Conservation (phyloP, 2,329 filamentous ascomycete genomes). For the Zarea fungicola region DNA sequence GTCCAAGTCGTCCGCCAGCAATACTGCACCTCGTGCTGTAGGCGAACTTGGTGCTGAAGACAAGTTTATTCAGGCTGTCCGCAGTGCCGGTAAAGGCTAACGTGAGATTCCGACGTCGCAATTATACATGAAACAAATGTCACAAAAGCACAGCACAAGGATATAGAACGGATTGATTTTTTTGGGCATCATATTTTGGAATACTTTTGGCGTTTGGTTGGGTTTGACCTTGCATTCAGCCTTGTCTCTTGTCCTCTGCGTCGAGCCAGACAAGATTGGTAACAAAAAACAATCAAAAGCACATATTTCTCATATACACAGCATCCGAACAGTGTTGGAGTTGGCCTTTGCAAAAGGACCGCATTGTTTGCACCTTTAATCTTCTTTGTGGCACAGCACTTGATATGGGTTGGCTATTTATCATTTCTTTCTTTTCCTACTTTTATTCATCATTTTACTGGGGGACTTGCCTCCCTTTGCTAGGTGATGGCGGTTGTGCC, state of each 20-base stretch:
- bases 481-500: background rate
- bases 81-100: slow-evolving; percentile 34
- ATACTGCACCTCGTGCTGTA: slow-evolving; percentile 29
- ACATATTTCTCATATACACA: slow-evolving; percentile 2
- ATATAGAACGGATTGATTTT: background rate
- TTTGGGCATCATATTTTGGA: slow-evolving; percentile 5
- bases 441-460: background rate
- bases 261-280: background rate
- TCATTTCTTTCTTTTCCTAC: background rate
- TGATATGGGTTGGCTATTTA: background rate
- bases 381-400: background rate
- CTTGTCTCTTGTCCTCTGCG: background rate
- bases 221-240: background rate
- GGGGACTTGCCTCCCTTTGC: too few relatives aligned
- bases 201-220: slow-evolving; percentile 5
- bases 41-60: slow-evolving; percentile 45
- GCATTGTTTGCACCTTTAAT: background rate
- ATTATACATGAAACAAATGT: background rate
- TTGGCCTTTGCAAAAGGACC: background rate
- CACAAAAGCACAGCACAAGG: background rate
- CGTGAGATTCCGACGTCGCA: background rate
- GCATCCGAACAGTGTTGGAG: background rate
- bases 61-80: slow-evolving; percentile 37
- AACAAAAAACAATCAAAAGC: background rate
- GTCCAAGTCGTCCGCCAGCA: slow-evolving; percentile 26